Percentiles rank a stretch among this genome's conserved stretches.
Evolutionary conservation across 257 asterid genomes (phyloP).

Genomic region (Nicotiana obtusifolia): DNA sequence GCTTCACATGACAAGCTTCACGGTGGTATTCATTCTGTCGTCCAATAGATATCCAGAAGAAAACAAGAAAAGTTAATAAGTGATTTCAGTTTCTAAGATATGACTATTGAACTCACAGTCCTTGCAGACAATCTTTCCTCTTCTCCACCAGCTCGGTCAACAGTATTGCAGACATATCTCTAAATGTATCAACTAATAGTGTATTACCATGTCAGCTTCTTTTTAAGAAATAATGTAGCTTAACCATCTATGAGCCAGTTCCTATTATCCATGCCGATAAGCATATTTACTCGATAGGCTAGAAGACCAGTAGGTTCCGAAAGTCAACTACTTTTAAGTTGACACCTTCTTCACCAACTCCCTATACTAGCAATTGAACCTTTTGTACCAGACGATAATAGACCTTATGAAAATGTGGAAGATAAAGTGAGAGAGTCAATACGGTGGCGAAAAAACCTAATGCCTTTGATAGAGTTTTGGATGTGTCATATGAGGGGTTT

Average conservation of each 20-base stretch:
- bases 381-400: background rate
- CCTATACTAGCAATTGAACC: background rate
- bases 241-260: background rate
- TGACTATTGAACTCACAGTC: background rate
- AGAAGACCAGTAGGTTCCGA: background rate
- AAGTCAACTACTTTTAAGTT: background rate
- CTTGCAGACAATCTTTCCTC: background rate
- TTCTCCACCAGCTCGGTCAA: background rate
- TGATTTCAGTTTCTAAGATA: background rate
- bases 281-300: background rate
- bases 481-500: background rate
- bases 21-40: background rate
- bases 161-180: background rate
- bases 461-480: background rate
- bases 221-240: background rate
- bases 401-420: background rate
- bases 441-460: background rate
- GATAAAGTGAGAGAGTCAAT: background rate
- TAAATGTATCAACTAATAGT: background rate
- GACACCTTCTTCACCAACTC: constrained; percentile 1
- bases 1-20: background rate
- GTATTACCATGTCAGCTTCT: background rate
- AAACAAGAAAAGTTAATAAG: background rate
- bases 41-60: background rate
- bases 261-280: background rate